Evolutionary conservation across 1,139 yeast species (phyloP), one percentile per base, ranked within the genome.

Genomic region (Pichia sp.): DNA sequence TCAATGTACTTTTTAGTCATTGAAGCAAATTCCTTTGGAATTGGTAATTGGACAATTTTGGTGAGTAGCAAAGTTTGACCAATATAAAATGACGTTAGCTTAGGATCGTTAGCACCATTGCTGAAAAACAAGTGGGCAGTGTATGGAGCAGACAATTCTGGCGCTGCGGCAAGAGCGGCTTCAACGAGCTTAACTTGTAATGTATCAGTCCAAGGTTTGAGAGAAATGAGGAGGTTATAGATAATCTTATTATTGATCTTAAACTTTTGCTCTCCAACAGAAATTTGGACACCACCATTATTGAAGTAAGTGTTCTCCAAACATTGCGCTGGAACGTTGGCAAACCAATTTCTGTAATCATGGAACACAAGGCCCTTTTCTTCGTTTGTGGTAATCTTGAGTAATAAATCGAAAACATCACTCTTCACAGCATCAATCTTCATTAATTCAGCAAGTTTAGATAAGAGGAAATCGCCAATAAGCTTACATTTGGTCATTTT

Each of bases 121-220:
- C 47, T 70, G 24, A 73, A 67, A 4, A 72, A 67, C 21, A 77
- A 52, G 58, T 76, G 70, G 34, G 72, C 66, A 55, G 76, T 67
- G 46, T 82, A 88, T 1, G 88, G 84, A 1, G 87, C 75, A 1
- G 85, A 68, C 25, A 91, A 64, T 51, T 87, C 96, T 1, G 85
- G 81, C 32, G 75, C 67, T 23, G 63, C 52, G 3, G 58, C 44
- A 30, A 88, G 60, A 14, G 82, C 68, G n/a, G 61, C 55, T 9
- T 74, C 52, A 1, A 71, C 71, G 20, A 82, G 64, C 25, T 70
- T 69, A 39, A 79, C 63, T 48, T 86, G 94, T 23, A 61, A 47
- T 14, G 68, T 68, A 44, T 82, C 79, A 45, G 83, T 88, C 85
- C 91, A 81, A 0, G 96, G 94, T 51, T 83, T 85, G 46, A 88